Base-by-base conservation (phyloP, 257 asterid species). In the Apocynum venetum region DNA sequence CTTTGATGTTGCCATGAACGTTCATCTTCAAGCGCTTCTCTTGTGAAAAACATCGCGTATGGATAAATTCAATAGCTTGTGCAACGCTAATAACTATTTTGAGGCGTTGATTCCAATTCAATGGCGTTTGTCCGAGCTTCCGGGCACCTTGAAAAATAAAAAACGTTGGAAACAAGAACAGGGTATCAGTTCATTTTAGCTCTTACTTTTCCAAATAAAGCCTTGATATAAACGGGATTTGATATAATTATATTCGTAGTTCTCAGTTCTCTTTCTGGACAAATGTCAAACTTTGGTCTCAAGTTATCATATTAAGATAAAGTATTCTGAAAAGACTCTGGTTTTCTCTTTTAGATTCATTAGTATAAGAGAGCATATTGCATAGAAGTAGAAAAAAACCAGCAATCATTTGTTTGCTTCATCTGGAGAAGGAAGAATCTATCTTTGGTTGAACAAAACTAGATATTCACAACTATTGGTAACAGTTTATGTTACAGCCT, bases 1-100 rank as follows among this genome's bases (percentile, higher is more conserved):
- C 67, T 57, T 89, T 89, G 75, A 89, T 80, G 86, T 87, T 87
- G 60, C 93, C 93, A 46, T 89, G 93, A 20, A 87, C 85, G 51
- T 87, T 87, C 52, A 86, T n/a, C 35, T 76, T 83, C 48, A 83
- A 59, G 73, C 83, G 73, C 72, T 85, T 84, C 64, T 80, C 85
- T 67, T 79, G 80, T 55, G 85, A 85, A 55, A 82, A 83, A 64
- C 67, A 35, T 73, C 83, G 87, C 19, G 89, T 83, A 40, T 89
- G 93, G 83, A 89, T 87, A 80, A 76, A 89, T 74, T 78, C 77
- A 63, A 87, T 83, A 20, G 89, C 91, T 75, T 71, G 79, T 20
- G 88, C 93, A 44, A 84, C 76, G 87, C 84, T 56, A 40, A 69
- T 60, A 35, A 83, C 41, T 74, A 87, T 87, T 13, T 57, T 76